These are phyloP conservation scores for Lepidium campestre DNA, from an alignment of 441 rosid species.

Conservation along the genomic window DNA sequence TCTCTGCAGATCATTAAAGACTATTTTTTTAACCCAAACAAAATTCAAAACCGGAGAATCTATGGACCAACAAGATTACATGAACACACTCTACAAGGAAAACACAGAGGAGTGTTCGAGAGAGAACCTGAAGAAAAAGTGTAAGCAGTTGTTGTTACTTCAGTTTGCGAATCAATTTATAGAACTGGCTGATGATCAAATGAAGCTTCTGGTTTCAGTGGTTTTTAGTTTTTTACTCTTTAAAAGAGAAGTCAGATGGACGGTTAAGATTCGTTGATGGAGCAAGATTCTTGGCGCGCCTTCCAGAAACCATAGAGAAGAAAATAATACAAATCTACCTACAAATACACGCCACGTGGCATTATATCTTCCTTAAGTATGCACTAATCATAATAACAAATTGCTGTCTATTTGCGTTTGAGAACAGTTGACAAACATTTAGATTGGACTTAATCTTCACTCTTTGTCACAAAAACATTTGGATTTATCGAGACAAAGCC, in stretches of 20 bases:
- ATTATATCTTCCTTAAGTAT: not conserved
- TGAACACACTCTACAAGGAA: not conserved
- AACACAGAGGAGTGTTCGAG: not conserved
- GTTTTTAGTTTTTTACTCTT: not conserved
- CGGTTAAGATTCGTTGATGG: not conserved
- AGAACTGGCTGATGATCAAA: not conserved
- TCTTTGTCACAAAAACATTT: not conserved
- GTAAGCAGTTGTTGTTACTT: not conserved
- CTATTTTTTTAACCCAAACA: not conserved
- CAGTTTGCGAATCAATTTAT: not conserved
- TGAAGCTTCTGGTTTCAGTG: constrained; percentile 18
- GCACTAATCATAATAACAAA: too few relatives aligned
- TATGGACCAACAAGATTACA: not conserved
- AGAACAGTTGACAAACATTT: not conserved
- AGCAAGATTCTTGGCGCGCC: constrained; percentile 12
- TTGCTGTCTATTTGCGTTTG: not conserved
- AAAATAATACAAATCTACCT: not conserved
- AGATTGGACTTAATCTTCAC: not conserved
- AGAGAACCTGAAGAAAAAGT: not conserved
- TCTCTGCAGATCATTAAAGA: not conserved
- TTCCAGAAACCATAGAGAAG: constrained; percentile 5
- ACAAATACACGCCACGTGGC: not conserved
- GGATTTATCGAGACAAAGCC: too few relatives aligned
- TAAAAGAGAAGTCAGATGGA: not conserved
- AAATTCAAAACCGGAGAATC: not conserved